A percentile compares a stretch with the other conserved stretches of the same genome.
Conservation (phyloP, 257 asterid species). For the Phtheirospermum japonicum region DNA sequence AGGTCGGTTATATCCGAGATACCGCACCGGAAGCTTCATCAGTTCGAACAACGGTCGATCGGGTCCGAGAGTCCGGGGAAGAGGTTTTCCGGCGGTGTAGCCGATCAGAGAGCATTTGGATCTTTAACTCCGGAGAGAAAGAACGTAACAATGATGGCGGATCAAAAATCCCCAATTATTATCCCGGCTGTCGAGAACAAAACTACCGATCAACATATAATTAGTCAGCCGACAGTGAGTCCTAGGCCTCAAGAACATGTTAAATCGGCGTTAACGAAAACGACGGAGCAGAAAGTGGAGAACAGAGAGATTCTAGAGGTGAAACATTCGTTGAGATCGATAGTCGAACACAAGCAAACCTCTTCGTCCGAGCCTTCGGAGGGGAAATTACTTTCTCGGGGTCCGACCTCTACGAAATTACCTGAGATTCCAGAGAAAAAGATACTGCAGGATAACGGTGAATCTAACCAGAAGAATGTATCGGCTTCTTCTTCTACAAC, state of each 20-base stretch:
- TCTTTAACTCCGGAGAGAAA: slow-evolving; percentile 35
- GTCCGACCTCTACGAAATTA: slow-evolving; percentile 23
- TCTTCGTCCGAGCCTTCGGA: slow-evolving; percentile 24
- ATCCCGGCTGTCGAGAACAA: slow-evolving; percentile 22
- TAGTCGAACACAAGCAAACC: slow-evolving; percentile 21
- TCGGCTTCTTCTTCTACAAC: slow-evolving; percentile 26
- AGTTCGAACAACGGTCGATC: slow-evolving; percentile 44
- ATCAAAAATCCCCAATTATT: slow-evolving; percentile 20
- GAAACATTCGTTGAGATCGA: slow-evolving; percentile 28
- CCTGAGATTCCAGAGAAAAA: slow-evolving; percentile 57
- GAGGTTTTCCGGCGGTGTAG: slow-evolving; percentile 19
- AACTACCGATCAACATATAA: slow-evolving; percentile 20
- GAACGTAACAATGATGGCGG: not conserved
- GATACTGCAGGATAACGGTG: slow-evolving; percentile 21
- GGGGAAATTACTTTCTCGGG: slow-evolving; percentile 29
- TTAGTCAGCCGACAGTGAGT: slow-evolving; percentile 12
- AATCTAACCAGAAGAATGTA: slow-evolving; percentile 25
- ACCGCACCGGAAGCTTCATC: slow-evolving; percentile 34
- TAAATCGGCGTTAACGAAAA: slow-evolving; percentile 19
- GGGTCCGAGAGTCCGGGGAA: slow-evolving; percentile 51
- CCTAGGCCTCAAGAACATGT: slow-evolving; percentile 22
- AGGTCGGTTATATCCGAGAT: slow-evolving; percentile 65
- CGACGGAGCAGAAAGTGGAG: slow-evolving; percentile 30
- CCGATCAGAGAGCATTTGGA: not conserved
- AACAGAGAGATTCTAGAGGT: slow-evolving; percentile 33